A percentile compares a stretch with the other conserved stretches of the same genome.
These are phyloP conservation scores for Arthrobotrys sinensis DNA, from an alignment of 2,329 filamentous ascomycete genomes.

Conservation along the genomic window DNA sequence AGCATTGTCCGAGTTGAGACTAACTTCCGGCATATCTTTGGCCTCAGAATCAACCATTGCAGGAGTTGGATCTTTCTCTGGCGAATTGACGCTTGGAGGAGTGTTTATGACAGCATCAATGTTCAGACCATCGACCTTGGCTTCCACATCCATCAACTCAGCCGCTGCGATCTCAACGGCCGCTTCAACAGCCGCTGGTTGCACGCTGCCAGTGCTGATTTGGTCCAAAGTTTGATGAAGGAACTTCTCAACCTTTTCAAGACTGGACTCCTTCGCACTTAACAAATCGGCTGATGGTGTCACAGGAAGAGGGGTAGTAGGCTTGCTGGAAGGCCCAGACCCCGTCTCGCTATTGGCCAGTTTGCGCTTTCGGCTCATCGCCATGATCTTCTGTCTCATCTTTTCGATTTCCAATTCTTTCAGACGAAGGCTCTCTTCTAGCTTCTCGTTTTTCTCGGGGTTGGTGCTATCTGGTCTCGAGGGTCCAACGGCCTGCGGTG, in stretches of 20 bases:
- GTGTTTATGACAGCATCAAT: conserved; percentile 1
- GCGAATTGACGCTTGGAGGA: neutral
- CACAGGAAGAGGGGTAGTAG: conserved; percentile 37
- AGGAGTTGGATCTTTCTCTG: neutral
- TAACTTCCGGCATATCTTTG: neutral
- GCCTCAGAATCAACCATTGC: neutral
- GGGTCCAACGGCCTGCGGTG: conserved; percentile 66
- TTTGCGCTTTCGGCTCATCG: conserved; percentile 56
- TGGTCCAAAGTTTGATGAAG: conserved; percentile 52
- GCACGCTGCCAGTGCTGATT: conserved; percentile 15
- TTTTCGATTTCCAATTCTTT: conserved; percentile 76
- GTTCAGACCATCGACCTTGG: conserved; percentile 18
- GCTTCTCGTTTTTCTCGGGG: conserved; percentile 66
- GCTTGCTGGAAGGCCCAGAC: conserved; percentile 38
- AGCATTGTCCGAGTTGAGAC: neutral
- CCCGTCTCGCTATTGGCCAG: conserved; percentile 14
- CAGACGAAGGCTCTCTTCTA: conserved; percentile 68
- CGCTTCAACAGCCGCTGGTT: conserved; percentile 12
- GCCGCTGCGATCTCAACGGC: conserved; percentile 6
- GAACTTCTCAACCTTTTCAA: conserved; percentile 54
- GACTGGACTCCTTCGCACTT: conserved; percentile 21
- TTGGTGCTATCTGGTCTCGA: conserved; percentile 68
- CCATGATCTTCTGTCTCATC: conserved; percentile 70
- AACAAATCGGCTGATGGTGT: conserved; percentile 20
- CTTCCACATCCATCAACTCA: conserved; percentile 26